Conservation (phyloP, 2,329 filamentous ascomycete genomes). For the Trichoderma afroharzianum region DNA sequence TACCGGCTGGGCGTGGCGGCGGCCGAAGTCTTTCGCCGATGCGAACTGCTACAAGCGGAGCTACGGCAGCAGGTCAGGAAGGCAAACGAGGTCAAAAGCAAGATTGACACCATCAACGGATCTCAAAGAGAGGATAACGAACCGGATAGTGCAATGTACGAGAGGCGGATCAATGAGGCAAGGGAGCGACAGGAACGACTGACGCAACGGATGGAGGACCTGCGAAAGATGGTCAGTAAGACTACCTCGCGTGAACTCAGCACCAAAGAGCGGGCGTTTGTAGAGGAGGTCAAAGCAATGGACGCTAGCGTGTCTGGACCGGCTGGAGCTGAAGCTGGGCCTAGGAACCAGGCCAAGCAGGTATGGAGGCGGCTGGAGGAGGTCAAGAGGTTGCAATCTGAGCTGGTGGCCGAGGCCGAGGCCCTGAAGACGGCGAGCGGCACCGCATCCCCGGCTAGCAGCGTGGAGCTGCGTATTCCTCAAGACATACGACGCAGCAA, state of each 20-base stretch:
- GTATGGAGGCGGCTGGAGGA: constrained; percentile 56
- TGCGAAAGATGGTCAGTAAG: constrained; percentile 46
- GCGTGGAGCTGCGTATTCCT: constrained; percentile 51
- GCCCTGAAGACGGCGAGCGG: constrained; percentile 34
- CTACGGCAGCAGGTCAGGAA: constrained; percentile 64
- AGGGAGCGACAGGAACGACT: constrained; percentile 55
- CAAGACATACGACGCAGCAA: constrained; percentile 60
- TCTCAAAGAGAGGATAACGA: constrained; percentile 46
- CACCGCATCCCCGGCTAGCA: constrained; percentile 24
- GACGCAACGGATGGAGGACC: constrained; percentile 54
- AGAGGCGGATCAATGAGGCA: constrained; percentile 53
- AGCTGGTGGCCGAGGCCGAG: constrained; percentile 50
- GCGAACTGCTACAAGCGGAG: constrained; percentile 64
- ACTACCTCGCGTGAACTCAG: constrained; percentile 41
- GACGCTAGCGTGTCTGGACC: constrained; percentile 47
- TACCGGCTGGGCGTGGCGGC: constrained; percentile 65
- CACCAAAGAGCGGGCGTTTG: constrained; percentile 44
- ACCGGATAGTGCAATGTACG: constrained; percentile 54
- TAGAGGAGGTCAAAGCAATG: constrained; percentile 50
- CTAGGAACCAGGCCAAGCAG: constrained; percentile 43
- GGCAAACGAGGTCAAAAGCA: constrained; percentile 60
- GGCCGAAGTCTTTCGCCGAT: constrained; percentile 69
- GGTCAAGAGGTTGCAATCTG: constrained; percentile 50
- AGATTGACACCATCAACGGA: constrained; percentile 60
- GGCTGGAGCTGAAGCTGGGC: constrained; percentile 28